Evolutionary conservation across 2,329 filamentous ascomycete species (phyloP).

Genomic region (Capronia americana): DNA sequence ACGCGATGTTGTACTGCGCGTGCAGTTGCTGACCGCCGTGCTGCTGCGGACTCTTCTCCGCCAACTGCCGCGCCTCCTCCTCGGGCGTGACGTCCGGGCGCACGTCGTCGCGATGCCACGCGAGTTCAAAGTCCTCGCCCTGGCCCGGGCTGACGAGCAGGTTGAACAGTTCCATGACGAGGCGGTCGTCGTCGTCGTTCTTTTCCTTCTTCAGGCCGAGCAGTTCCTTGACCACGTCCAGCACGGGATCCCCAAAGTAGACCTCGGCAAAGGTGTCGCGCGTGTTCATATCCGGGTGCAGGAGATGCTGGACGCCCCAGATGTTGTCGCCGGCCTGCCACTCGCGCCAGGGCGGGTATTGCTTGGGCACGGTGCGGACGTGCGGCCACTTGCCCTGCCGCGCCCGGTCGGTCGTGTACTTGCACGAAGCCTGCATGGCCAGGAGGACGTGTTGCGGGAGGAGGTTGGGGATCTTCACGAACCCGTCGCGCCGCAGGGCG

Average conservation of each 20-base stretch:
- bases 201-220: constrained; percentile 53
- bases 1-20: constrained; percentile 85
- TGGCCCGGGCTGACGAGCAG: constrained; percentile 73
- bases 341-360: constrained; percentile 85
- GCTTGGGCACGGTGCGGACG: constrained; percentile 83
- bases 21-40: constrained; percentile 64
- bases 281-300: constrained; percentile 71
- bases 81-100: constrained; percentile 67
- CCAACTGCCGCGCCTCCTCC: constrained; percentile 70
- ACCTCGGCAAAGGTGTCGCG: constrained; percentile 66
- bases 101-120: constrained; percentile 89
- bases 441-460: constrained; percentile 64
- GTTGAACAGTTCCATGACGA: constrained; percentile 90
- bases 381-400: constrained; percentile 78
- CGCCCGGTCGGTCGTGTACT: constrained; percentile 64
- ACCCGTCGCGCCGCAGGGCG: constrained; percentile 73
- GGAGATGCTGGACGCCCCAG: constrained; percentile 87
- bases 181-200: constrained; percentile 58
- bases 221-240: constrained; percentile 69
- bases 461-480: constrained; percentile 72
- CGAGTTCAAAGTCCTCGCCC: constrained; percentile 71
- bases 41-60: constrained; percentile 50
- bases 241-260: constrained; percentile 74
- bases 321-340: constrained; percentile 68
- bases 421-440: constrained; percentile 66